These are phyloP conservation scores for Fraxinus americana DNA, from an alignment of 257 asterid species.

Conservation along the genomic window DNA sequence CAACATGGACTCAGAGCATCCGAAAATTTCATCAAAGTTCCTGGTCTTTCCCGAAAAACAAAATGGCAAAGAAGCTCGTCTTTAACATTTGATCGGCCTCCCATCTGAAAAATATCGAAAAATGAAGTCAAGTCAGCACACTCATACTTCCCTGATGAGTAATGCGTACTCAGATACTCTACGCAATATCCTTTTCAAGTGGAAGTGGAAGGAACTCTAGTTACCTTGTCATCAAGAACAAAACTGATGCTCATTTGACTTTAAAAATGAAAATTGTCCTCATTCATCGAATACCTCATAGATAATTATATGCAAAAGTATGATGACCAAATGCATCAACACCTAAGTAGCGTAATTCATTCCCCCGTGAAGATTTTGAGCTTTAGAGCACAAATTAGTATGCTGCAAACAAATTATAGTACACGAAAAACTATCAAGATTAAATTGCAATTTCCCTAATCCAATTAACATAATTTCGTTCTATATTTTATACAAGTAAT, in stretches of 20 bases:
- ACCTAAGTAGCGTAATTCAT: neutral
- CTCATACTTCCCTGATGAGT: neutral
- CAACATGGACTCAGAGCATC: constrained; percentile 88
- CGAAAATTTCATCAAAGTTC: constrained; percentile 85
- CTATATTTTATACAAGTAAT: neutral
- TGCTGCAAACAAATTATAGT: neutral
- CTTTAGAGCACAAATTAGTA: neutral
- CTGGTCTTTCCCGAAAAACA: constrained; percentile 88
- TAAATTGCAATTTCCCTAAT: neutral
- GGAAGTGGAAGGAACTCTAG: neutral
- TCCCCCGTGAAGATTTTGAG: neutral
- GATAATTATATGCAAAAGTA: neutral
- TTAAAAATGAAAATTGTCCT: neutral
- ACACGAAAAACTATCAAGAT: neutral
- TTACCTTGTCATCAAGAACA: neutral
- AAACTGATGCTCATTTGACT: neutral
- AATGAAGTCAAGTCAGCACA: neutral
- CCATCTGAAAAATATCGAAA: constrained; percentile 61
- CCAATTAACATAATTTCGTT: neutral
- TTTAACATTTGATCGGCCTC: constrained; percentile 80
- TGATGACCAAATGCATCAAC: neutral
- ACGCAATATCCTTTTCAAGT: neutral
- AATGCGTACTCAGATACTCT: neutral
- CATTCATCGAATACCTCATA: neutral
- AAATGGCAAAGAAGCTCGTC: constrained; percentile 90